Evolutionary conservation across 768 basidiomycete genomes (phyloP).

Genomic region (Leccinum disarticulatum): DNA sequence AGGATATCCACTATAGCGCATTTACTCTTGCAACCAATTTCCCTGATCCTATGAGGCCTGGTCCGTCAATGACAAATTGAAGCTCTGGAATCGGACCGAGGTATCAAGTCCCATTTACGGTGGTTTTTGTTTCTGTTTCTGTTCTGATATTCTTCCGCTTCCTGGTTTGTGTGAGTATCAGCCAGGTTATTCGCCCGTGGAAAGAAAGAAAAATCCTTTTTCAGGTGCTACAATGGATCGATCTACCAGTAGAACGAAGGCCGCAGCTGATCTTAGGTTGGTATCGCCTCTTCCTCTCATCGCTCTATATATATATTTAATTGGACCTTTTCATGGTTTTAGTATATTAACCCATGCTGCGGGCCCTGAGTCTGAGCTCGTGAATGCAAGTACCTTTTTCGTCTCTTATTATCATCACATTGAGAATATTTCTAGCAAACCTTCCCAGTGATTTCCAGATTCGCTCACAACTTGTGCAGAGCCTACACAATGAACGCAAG

Average conservation of each 20-base stretch:
- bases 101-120: slow-evolving; percentile 19
- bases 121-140: neutral
- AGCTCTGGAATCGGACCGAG: slow-evolving; percentile 10
- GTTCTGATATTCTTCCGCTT: neutral
- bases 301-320: neutral
- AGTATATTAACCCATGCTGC: slow-evolving; percentile 77
- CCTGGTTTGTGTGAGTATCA: neutral
- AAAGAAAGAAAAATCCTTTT: slow-evolving; percentile 53
- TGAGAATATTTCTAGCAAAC: slow-evolving; percentile 47
- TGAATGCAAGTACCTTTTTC: slow-evolving; percentile 52
- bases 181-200: neutral
- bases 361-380: slow-evolving; percentile 62
- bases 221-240: slow-evolving; percentile 76
- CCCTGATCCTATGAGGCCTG: slow-evolving; percentile 8
- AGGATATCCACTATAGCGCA: neutral
- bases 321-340: neutral
- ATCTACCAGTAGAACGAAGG: slow-evolving; percentile 55
- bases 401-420: neutral
- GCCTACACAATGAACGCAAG: slow-evolving; percentile 64
- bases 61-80: slow-evolving; percentile 8
- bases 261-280: slow-evolving; percentile 74
- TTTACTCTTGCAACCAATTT: neutral
- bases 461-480: slow-evolving; percentile 47
- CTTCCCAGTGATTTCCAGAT: slow-evolving; percentile 62
- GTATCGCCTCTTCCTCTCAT: slow-evolving; percentile 3